Evolutionary conservation across 495 filamentous ascomycete species (phyloP).

Genomic region (Cetradonia linearis): DNA sequence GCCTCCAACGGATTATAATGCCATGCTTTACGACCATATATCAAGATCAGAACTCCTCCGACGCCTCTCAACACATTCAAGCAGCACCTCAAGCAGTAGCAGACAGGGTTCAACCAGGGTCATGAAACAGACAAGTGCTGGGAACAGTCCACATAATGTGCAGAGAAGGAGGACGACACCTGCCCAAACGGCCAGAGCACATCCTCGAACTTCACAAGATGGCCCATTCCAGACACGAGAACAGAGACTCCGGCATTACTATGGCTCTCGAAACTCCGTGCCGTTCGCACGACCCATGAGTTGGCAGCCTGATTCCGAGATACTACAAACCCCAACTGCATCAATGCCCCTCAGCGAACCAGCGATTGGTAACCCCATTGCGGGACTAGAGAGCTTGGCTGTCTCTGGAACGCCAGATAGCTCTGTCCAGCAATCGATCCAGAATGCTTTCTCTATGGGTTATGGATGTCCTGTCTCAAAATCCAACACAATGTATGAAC

Average conservation of each 20-base stretch:
- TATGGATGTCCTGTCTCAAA: slow-evolving; percentile 9
- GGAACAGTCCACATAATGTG: slow-evolving; percentile 56
- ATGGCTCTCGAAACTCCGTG: slow-evolving; percentile 26
- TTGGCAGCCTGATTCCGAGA: slow-evolving; percentile 49
- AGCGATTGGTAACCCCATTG: slow-evolving; percentile 21
- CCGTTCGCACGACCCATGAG: slow-evolving; percentile 47
- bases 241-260: slow-evolving; percentile 20
- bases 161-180: slow-evolving; percentile 46
- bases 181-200: slow-evolving; percentile 35
- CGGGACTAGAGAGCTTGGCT: slow-evolving; percentile 18
- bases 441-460: slow-evolving; percentile 19
- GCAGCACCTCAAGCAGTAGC: slow-evolving; percentile 23
- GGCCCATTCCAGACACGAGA: slow-evolving; percentile 15
- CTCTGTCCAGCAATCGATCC: slow-evolving; percentile 18
- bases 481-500: neutral
- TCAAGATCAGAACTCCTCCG: slow-evolving; percentile 22
- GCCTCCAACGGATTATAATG: slow-evolving; percentile 11
- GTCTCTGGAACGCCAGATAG: slow-evolving; percentile 13
- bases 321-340: neutral
- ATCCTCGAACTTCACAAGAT: slow-evolving; percentile 6
- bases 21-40: slow-evolving; percentile 15
- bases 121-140: slow-evolving; percentile 57
- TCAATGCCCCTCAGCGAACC: slow-evolving; percentile 11
- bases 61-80: slow-evolving; percentile 24
- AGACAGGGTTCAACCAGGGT: slow-evolving; percentile 42